Evolutionary conservation across 2,329 filamentous ascomycete species (phyloP).

Genomic region (Pestalotiopsis sp.): DNA sequence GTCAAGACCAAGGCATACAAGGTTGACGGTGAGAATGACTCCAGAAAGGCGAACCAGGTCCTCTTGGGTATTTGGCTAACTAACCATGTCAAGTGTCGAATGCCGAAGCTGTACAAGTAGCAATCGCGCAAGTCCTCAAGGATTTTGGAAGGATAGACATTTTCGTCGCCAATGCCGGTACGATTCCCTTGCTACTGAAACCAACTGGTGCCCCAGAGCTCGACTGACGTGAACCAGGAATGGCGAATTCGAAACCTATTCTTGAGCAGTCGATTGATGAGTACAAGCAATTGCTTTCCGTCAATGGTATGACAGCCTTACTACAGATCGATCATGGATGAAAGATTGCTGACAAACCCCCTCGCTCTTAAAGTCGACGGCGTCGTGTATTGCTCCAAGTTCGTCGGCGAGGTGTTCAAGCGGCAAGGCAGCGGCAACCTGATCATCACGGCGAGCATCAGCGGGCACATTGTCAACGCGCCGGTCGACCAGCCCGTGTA

Average conservation of each 20-base stretch:
- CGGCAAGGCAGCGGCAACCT: conserved; percentile 68
- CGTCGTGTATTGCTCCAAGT: conserved; percentile 75
- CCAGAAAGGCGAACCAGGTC: not conserved
- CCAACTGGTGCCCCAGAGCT: not conserved
- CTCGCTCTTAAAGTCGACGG: conserved; percentile 46
- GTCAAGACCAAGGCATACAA: conserved; percentile 43
- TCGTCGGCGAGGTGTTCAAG: conserved; percentile 69
- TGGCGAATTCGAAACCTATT: conserved; percentile 56
- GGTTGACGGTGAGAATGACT: conserved; percentile 36
- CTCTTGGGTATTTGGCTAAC: not conserved
- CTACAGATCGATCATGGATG: not conserved
- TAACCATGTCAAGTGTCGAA: conserved; percentile 37
- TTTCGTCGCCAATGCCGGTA: conserved; percentile 78
- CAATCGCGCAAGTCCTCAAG: conserved; percentile 53
- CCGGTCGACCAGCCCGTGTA: conserved; percentile 76
- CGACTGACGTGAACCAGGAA: conserved; percentile 28
- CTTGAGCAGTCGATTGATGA: conserved; percentile 54
- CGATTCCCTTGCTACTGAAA: not conserved
- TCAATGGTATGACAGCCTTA: conserved; percentile 45
- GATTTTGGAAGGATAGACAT: conserved; percentile 78
- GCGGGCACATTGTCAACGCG: conserved; percentile 75
- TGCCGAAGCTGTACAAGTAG: conserved; percentile 48
- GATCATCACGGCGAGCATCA: conserved; percentile 79
- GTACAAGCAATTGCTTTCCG: conserved; percentile 52
- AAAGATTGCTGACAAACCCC: not conserved